phyloP scores from a whole-genome alignment of 176 grass and related monocot genomes.

The Aegilops tauschii region DNA sequence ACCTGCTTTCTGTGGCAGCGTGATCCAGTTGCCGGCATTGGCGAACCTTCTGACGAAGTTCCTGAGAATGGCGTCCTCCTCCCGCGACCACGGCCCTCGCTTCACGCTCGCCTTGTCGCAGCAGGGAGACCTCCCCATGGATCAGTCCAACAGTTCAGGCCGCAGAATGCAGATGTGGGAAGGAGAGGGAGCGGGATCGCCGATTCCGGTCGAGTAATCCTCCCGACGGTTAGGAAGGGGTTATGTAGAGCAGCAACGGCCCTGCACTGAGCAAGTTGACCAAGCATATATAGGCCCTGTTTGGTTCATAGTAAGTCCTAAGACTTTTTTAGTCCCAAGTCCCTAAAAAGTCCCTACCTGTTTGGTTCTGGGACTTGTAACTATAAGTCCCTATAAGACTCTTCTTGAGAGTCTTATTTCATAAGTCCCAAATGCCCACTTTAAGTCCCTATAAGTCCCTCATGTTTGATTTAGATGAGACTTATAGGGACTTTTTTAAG shows the following conservation, averaged over 20 bases:
- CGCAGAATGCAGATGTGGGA: not conserved
- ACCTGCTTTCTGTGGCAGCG: constrained; percentile 55
- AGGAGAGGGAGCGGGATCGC: not conserved
- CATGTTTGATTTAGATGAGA: no score
- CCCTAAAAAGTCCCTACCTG: no score
- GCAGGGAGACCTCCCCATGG: constrained; percentile 82
- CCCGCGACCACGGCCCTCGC: constrained; percentile 84
- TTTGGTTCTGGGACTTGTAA: no score
- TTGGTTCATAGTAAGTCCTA: no score
- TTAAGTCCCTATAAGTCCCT: no score
- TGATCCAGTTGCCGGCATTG: constrained; percentile 58
- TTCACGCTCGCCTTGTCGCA: constrained; percentile 83
- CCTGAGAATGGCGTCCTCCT: constrained; percentile 65
- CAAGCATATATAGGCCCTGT: not conserved
- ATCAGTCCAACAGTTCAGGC: no score
- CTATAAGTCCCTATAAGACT: no score
- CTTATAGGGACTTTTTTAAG: no score
- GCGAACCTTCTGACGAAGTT: constrained; percentile 55
- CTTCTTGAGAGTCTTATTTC: no score
- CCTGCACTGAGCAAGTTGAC: constrained; percentile 9
- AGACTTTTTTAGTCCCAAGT: no score
- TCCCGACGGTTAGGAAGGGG: not conserved
- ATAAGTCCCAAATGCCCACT: no score
- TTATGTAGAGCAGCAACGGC: constrained; percentile 6
- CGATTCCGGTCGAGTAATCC: not conserved